These are phyloP conservation scores for Lecanosticta acicola DNA, from an alignment of 2,329 filamentous ascomycete genomes.

Conservation along the genomic window DNA sequence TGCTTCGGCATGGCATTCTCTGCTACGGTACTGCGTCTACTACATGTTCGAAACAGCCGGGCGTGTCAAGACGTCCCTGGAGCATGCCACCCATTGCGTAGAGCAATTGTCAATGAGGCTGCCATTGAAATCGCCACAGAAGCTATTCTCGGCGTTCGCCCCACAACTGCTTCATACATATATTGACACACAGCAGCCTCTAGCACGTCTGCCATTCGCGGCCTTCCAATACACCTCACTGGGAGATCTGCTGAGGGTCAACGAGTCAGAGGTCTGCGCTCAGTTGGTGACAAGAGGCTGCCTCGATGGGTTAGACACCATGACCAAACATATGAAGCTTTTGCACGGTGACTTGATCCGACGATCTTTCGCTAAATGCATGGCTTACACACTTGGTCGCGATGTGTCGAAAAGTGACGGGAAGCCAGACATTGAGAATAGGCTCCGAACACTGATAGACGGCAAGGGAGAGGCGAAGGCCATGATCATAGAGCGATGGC, in stretches of 20 bases:
- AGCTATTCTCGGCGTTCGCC: constrained; percentile 77
- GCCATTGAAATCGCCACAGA: constrained; percentile 57
- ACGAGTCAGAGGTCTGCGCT: constrained; percentile 71
- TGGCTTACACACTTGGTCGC: constrained; percentile 78
- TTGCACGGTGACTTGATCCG: constrained; percentile 56
- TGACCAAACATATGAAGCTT: constrained; percentile 55
- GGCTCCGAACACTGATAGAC: constrained; percentile 65
- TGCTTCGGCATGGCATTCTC: constrained; percentile 76
- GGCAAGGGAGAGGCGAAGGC: constrained; percentile 55
- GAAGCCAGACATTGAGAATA: constrained; percentile 35
- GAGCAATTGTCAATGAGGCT: constrained; percentile 60
- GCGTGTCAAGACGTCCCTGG: constrained; percentile 57
- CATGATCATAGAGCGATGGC: constrained; percentile 64
- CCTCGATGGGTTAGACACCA: constrained; percentile 54
- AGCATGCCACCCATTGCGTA: constrained; percentile 70
- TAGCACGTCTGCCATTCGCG: constrained; percentile 72
- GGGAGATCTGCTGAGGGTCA: constrained; percentile 61
- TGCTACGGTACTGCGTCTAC: constrained; percentile 82
- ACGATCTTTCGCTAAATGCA: constrained; percentile 66
- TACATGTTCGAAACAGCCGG: constrained; percentile 90
- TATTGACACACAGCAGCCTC: constrained; percentile 56
- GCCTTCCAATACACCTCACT: constrained; percentile 75
- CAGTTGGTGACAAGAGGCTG: constrained; percentile 78
- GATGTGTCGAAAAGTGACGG: constrained; percentile 51
- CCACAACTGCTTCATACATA: constrained; percentile 88